Conservation (phyloP, 257 asterid genomes). For the Dorcoceras hygrometricum region DNA sequence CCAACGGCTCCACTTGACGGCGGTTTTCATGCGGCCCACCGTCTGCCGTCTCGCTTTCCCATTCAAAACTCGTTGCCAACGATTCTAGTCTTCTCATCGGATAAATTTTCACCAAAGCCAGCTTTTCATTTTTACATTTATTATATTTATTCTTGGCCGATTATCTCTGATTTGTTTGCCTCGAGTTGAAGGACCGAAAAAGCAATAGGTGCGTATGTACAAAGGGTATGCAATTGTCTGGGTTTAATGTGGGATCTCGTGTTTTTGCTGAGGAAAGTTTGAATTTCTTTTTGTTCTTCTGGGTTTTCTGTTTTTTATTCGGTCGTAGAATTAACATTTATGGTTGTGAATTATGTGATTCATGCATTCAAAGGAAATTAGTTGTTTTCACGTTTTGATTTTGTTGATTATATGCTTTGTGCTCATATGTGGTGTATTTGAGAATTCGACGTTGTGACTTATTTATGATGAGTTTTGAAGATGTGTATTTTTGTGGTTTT, state of each 20-base stretch:
- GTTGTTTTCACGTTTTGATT: neutral
- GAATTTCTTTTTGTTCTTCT: constrained; percentile 1
- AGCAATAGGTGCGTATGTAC: neutral
- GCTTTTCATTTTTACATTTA: neutral
- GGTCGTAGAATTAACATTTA: constrained; percentile 7
- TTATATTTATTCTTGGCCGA: constrained; percentile 2
- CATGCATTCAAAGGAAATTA: neutral
- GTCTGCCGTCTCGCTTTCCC: constrained; percentile 22
- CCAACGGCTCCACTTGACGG: constrained; percentile 28
- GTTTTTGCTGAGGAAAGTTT: constrained; percentile 10
- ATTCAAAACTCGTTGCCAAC: constrained; percentile 8
- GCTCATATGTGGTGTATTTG: neutral
- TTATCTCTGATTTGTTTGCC: constrained; percentile 26
- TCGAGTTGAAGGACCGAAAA: constrained; percentile 24
- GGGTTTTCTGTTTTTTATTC: neutral
- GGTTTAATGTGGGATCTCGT: constrained; percentile 6
- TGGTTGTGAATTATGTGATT: neutral
- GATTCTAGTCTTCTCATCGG: constrained; percentile 13
- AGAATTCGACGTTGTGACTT: neutral
- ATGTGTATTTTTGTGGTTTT: neutral
- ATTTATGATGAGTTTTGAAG: neutral
- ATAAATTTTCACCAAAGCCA: neutral
- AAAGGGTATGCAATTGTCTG: neutral
- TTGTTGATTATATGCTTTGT: constrained; percentile 6
- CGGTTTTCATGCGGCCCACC: constrained; percentile 42